Evolutionary conservation across 2,329 filamentous ascomycete genomes (phyloP), one percentile per base, ranked within the genome.

Genomic region (Biscogniauxia mediterranea): DNA sequence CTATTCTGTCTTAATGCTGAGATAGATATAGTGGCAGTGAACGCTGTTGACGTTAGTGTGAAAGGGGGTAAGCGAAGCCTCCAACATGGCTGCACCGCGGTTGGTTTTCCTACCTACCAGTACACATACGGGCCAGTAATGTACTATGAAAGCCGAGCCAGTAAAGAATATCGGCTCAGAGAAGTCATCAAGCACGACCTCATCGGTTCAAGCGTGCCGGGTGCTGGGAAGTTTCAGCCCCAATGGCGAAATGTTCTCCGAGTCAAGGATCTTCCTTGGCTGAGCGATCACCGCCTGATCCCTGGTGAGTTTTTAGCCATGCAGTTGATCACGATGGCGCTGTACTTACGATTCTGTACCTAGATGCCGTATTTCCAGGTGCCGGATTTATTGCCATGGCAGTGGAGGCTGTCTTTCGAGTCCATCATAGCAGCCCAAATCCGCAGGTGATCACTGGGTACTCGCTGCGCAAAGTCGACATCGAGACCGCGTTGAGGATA

Each of bases 181-280:
- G n/a, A 53, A 2, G 9, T 32, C 13, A 15, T 32, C 7, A 28
- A 54, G 17, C 64, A 65, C 5, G 64, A 61, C 9, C 55, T 66
- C 1, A 28, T 66, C 0, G 64, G 64, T 1, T 62, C 64, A 1
- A 62, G 57, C 21, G 19, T 64, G 0, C 19, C 50, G 0, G 64
- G 59, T 1, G 46, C 1, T 13, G 21, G 50, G 2, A 60, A 50
- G 15, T 4, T 61, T 1, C 20, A 26, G 13, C 60, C 61, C 2
- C 59, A 62, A 26, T 66, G 61, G 60, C 58, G 64, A 1, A 66
- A 66, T 13, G 25, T 64, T n/a, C 20, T 66, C 1, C 57, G 58
- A 17, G 1, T 62, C 1, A 62, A 64, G 17, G 60, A 59, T 8
- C 4, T 64, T 0, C 59, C 59, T 1, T 66, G 64, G 64, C 19